phyloP scores from a whole-genome alignment of 2,329 filamentous ascomycete genomes.

The Hypocreales sp. region DNA sequence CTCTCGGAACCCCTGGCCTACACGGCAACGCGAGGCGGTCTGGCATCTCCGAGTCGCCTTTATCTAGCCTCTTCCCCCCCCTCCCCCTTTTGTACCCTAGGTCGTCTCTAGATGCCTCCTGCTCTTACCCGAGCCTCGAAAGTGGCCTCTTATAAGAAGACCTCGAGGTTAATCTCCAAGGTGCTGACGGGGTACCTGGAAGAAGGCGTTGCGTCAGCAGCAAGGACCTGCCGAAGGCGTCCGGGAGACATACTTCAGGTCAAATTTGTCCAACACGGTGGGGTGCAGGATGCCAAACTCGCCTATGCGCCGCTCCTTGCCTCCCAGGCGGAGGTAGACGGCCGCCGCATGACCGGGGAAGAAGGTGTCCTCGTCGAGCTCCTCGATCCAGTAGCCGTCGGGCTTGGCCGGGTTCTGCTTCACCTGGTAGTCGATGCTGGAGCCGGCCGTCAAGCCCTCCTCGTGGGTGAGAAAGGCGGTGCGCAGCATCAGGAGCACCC shows the following conservation, averaged over 20 bases:
- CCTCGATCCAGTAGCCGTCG: constrained; percentile 86
- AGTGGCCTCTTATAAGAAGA: constrained; percentile 54
- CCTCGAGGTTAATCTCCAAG: constrained; percentile 86
- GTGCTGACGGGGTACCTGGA: constrained; percentile 80
- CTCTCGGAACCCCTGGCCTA: too few relatives aligned
- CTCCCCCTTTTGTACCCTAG: too few relatives aligned
- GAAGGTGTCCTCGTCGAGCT: constrained; percentile 82
- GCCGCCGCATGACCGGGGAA: constrained; percentile 80
- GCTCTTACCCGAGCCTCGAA: too few relatives aligned
- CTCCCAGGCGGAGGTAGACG: constrained; percentile 60
- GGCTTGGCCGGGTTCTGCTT: constrained; percentile 38
- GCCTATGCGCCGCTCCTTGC: constrained; percentile 65
- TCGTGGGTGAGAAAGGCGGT: constrained; percentile 65
- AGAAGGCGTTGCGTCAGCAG: too few relatives aligned
- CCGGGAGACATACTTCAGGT: constrained; percentile 54
- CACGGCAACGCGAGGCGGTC: too few relatives aligned
- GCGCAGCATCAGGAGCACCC: constrained; percentile 82
- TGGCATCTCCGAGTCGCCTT: too few relatives aligned
- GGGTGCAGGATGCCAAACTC: constrained; percentile 92
- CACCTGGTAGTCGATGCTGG: constrained; percentile 36
- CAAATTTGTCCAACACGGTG: constrained; percentile 82
- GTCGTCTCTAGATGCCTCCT: too few relatives aligned
- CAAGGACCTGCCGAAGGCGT: too few relatives aligned
- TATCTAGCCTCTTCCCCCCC: too few relatives aligned
- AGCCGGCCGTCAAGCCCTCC: constrained; percentile 40